A percentile compares a stretch with the other conserved stretches of the same genome.
Conservation (phyloP, 345 rosid genomes). For the Dipteronia sinensis region DNA sequence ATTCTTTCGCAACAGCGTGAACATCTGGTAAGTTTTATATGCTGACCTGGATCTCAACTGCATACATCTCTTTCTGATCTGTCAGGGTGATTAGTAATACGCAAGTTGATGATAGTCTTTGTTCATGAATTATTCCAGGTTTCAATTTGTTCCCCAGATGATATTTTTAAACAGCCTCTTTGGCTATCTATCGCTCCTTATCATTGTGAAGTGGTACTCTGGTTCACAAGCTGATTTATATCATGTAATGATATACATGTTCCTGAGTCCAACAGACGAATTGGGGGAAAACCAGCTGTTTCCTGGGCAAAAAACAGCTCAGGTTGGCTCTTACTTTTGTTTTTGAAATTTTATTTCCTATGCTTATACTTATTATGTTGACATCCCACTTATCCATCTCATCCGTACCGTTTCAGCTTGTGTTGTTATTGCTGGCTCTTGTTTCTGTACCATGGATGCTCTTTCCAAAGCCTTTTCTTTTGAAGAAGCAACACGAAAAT, state of each 20-base stretch:
- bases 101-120: not conserved
- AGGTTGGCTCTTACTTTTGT: constrained; percentile 48
- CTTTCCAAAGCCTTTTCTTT: constrained; percentile 88
- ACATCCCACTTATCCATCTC: constrained; percentile 1
- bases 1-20: constrained; percentile 62
- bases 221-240: constrained; percentile 96
- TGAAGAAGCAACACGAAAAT: constrained; percentile 82
- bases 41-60: constrained; percentile 12
- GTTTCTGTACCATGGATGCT: constrained; percentile 98
- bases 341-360: not conserved
- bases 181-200: constrained; percentile 84
- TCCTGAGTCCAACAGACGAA: constrained; percentile 89
- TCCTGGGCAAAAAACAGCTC: constrained; percentile 66
- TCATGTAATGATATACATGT: constrained; percentile 95
- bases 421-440: constrained; percentile 73
- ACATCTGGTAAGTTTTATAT: constrained; percentile 61
- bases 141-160: constrained; percentile 91
- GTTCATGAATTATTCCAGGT: constrained; percentile 59
- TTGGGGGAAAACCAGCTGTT: constrained; percentile 92
- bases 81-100: not conserved
- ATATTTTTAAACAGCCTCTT: constrained; percentile 88
- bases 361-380: not conserved
- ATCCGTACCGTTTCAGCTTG: constrained; percentile 50
- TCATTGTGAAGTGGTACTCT: constrained; percentile 86
- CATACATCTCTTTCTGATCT: constrained; percentile 14